Evolutionary conservation across 2,329 filamentous ascomycete species (phyloP).

Genomic region (Fusarium illudens): DNA sequence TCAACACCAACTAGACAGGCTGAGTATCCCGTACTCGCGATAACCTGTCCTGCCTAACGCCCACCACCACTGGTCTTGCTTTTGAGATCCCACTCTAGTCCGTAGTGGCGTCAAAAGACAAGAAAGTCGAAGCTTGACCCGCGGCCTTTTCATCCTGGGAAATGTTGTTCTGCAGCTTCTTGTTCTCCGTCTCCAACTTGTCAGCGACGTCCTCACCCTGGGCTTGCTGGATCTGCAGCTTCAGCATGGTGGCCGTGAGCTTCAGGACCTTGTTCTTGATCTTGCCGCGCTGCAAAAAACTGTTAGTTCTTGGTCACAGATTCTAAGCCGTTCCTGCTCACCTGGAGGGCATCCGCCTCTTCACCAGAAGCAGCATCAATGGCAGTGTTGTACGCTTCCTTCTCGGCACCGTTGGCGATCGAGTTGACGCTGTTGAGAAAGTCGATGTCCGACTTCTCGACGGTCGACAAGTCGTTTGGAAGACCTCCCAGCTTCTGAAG

Average conservation of each 20-base stretch:
- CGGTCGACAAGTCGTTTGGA: conserved; percentile 52
- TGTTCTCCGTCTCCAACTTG: conserved; percentile 57
- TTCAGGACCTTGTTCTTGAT: conserved; percentile 70
- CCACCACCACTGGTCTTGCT: background rate
- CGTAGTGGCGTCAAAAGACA: conserved; percentile 35
- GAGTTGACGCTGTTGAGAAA: conserved; percentile 60
- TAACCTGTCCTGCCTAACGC: background rate
- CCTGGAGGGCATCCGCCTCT: conserved; percentile 58
- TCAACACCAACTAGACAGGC: background rate
- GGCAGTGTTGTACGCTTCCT: conserved; percentile 62
- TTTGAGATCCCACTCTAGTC: background rate
- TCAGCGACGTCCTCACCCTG: conserved; percentile 58
- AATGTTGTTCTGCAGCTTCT: conserved; percentile 64
- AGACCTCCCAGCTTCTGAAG: conserved; percentile 50
- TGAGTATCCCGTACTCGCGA: background rate
- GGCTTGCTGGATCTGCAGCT: conserved; percentile 59
- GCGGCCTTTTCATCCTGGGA: conserved; percentile 55
- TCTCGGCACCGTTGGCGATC: conserved; percentile 63
- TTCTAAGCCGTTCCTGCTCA: conserved; percentile 10
- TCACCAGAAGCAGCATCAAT: conserved; percentile 58
- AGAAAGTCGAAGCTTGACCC: conserved; percentile 54
- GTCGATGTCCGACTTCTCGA: conserved; percentile 57
- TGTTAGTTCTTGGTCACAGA: background rate
- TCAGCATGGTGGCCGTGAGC: conserved; percentile 60
- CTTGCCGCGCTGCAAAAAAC: conserved; percentile 55